phyloP scores from a whole-genome alignment of 1,284 basidiomycete genomes.

The Ceratorhiza oryzae-sativae region DNA sequence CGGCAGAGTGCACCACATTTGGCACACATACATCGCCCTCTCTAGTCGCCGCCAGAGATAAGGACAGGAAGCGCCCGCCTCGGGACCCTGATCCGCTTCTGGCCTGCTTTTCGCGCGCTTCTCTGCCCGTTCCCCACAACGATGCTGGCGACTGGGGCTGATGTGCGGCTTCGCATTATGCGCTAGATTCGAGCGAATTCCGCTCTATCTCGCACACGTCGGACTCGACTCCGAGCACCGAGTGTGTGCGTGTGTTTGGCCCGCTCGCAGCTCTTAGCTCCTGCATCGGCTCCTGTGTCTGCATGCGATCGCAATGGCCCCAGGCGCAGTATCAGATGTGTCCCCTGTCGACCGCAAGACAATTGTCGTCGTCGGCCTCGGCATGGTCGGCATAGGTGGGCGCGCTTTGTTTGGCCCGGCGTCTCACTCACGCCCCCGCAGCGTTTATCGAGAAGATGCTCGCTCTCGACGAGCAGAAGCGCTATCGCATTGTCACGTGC shows the following conservation, averaged over 20 bases:
- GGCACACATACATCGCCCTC: neutral
- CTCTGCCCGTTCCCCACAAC: too few species aligned
- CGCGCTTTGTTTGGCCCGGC: slow-evolving; percentile 39
- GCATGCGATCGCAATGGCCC: slow-evolving; percentile 7
- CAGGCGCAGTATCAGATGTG: slow-evolving; percentile 15
- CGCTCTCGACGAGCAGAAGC: slow-evolving; percentile 58
- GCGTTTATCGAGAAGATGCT: slow-evolving; percentile 74
- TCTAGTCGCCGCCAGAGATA: neutral
- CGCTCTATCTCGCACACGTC: slow-evolving; percentile 15
- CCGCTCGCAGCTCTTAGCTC: neutral
- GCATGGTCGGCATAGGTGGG: slow-evolving; percentile 72
- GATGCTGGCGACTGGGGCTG: too few species aligned
- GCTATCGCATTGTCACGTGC: slow-evolving; percentile 66
- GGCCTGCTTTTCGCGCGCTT: neutral
- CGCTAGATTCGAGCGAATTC: neutral
- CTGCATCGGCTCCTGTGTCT: neutral
- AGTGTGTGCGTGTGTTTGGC: neutral
- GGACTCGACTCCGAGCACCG: slow-evolving; percentile 3
- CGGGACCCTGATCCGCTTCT: too few species aligned
- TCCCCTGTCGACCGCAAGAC: slow-evolving; percentile 34
- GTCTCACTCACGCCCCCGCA: slow-evolving; percentile 48
- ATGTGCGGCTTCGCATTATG: too few species aligned
- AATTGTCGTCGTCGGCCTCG: slow-evolving; percentile 66
- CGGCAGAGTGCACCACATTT: neutral
- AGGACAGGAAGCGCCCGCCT: too few species aligned